Base-by-base conservation (phyloP, 768 basidiomycete species). In the Tricholomella constricta region DNA sequence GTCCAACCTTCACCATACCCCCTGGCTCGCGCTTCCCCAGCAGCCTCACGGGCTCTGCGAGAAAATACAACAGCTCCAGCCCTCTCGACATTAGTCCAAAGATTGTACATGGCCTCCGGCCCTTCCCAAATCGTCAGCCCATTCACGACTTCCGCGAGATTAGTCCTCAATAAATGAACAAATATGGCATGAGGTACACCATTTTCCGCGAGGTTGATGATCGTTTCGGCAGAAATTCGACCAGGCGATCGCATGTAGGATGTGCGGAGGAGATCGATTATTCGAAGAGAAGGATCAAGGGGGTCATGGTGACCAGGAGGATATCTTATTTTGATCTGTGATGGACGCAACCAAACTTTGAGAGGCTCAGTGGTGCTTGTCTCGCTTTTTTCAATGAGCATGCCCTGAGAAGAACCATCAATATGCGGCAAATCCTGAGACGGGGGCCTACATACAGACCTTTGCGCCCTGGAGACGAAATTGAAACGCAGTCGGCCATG, bases 121-220 rank as follows among this genome's bases (percentile, higher is more conserved):
- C 69, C 70, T 8, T 80, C 72, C 81, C 81, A 84, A 7, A 69
- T 68, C 6, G 78, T 66, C 7, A 82, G 64, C 0, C 70, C 70
- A 10, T 69, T 58, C 10, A 79, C 67, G 8, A 77, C 51, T 25
- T 67, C 66, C 29, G 62, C 54, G 1, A 81, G 58, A 17, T 67
- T 67, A 32, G 66, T 38, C 52, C 69, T 67, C 29, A 81, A 54
- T 2, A 83, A 56, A 0, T 71, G 45, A 4, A 67, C 43, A 55
- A 86, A 82, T 4, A 74, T 63, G 0, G 38, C 3, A 23, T 65
- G 52, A 6, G 77, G 74, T 2, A 89, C 85, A 0, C 82, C 81
- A 58, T 88, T 88, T 51, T 87, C 85, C 0, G 79, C 73, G 6
- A 88, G 70, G 61, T 86, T 87, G 44, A 85, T 78, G 32, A 87